Base-by-base conservation (phyloP, 495 filamentous ascomycete species). In the Xylaria nigripes region DNA sequence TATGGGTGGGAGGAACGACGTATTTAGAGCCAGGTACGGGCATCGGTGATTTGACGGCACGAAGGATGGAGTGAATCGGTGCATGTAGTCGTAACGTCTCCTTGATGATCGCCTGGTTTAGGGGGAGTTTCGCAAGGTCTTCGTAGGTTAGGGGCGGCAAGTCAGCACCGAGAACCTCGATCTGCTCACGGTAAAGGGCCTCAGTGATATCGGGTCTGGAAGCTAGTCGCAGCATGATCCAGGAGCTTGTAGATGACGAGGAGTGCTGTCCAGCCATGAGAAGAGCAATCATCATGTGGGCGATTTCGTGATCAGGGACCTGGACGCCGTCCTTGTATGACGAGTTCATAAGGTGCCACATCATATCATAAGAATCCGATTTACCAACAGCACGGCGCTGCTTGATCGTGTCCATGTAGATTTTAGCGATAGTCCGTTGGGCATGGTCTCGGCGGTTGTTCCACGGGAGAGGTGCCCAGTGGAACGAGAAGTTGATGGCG, bases 251-350 rank as follows among this genome's bases (percentile, higher is more conserved):
- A 6, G 87, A 86, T 38, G 89, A 89, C 2, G 87, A 90, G 1
- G 87, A 90, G 74, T 94, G 89, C 64, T 94, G 89, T 52, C 89
- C 89, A 27, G 86, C 89, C 88, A 94, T 91, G 8, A 94, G 75
- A 22, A 94, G 79, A 0, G 88, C 87, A 64, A 94, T 94, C 85
- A 94, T 90, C 81, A 94, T 90, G 65, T 92, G 88, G 6, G 89
- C 88, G 34, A 92, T 80, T 59, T 94, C 87, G 56, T 84, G 78
- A 65, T 94, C 89, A 10, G 89, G 84, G 6, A 92, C 74, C 6
- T 70, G 68, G 24, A 69, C 74, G 50, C 86, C 87, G 61, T 87
- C 76, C 69, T 89, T 89, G 78, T 94, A 94, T 2, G 69, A 73
- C 53, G 84, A 82, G 63, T 76, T 75, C 86, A 94, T 92, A 45